These are phyloP conservation scores for Phaeosphaeria sp. DNA, from an alignment of 2,329 filamentous ascomycete genomes.

Conservation along the genomic window DNA sequence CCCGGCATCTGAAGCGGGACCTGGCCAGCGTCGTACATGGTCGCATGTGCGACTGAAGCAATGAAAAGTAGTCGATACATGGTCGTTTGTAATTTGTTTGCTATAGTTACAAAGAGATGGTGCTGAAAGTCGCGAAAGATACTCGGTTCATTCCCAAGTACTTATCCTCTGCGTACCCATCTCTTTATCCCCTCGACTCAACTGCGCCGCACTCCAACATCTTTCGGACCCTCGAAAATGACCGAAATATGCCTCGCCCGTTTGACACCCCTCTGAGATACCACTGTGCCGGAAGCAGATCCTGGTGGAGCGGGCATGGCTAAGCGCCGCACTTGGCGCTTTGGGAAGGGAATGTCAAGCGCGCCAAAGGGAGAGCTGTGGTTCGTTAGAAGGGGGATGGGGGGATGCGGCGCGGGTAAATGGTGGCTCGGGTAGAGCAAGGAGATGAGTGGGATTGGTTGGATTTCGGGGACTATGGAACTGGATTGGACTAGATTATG, in stretches of 20 bases:
- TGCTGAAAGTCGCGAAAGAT: background rate
- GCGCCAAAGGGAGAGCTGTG: conserved; percentile 1
- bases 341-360: conserved; percentile 1
- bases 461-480: background rate
- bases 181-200: background rate
- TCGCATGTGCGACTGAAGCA: background rate
- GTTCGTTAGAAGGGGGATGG: background rate
- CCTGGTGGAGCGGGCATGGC: background rate
- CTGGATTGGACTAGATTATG: background rate
- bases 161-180: background rate
- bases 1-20: background rate
- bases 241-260: conserved; percentile 1
- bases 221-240: background rate
- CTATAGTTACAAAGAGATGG: background rate
- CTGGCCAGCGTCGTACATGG: background rate
- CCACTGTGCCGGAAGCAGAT: background rate
- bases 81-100: background rate
- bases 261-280: background rate
- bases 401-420: background rate
- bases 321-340: background rate
- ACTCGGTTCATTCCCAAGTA: background rate
- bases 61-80: background rate
- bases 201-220: background rate
- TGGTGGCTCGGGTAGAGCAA: background rate
- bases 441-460: background rate